Base-by-base conservation (phyloP, 345 rosid species). In the Syzygium jambos region DNA sequence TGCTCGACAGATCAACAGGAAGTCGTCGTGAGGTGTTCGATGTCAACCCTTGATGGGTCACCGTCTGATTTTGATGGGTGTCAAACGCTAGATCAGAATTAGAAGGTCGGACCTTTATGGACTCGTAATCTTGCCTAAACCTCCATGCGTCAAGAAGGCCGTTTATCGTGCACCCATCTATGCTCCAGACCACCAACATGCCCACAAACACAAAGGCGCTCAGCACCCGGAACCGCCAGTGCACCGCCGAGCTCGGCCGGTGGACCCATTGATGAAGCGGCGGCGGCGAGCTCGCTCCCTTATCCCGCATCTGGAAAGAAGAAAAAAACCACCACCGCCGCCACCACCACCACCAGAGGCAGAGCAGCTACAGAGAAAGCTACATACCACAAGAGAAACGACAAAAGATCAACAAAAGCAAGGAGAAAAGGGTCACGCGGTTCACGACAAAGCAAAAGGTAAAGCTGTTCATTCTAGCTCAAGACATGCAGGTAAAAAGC, bases 151-250 rank as follows among this genome's bases (percentile, higher is more conserved):
- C 86, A 29, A 95, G 80, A 78, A 96, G 90, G 90, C 86, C 90
- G 88, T 88, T 92, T 54, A 96, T 85, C 6, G 93, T 90, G 83
- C 94, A 88, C 6, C 96, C 95, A 84, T 98, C 99, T 7, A 95
- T 88, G 93, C 94, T 94, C 98, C 97, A 95, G 59, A 94, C 90
- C 34, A 89, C 93, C 86, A 95, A 88, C 97, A 94, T 89, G 21
- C 91, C 93, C 56, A 93, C 87, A 78, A 94, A 93, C 53, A 94
- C 95, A 6, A 98, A 89, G 87, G 95, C 92, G 15, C 95, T 92
- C 11, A 96, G 90, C 27, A 94, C 89, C 85, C 95, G 93, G 84
- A 98, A 92, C 59, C 99, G 92, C 96, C 97, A 94, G 90, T 94
- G 97, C 89, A 91, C 92, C 52, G 46, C 56, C 61, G 63, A 53